Evolutionary conservation across 2,329 filamentous ascomycete species (phyloP), one percentile per base, ranked within the genome.

Genomic region (Hypoxylon sp.): DNA sequence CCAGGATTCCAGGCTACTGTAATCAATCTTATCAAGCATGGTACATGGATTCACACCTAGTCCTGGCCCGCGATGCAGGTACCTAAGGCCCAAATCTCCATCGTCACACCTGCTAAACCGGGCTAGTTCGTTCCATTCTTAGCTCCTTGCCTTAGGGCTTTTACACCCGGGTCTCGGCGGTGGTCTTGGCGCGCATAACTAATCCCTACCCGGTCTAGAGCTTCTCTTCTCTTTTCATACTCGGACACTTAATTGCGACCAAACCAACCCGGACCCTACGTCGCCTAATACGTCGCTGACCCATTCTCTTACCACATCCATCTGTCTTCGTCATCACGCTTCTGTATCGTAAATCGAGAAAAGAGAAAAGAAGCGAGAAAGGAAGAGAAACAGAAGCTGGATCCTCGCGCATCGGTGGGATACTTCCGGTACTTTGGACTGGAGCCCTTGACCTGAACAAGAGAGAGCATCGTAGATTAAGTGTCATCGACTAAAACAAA

Each of bases 101-200:
- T 41, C 27, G 29, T 48, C 38, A 46, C 43, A 52, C 55, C 55
- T 58, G 46, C 55, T 41, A 43, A 31, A 1, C 50, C 17, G 9
- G 26, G 55, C 47, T 58, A 58, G 51, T 49, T 12, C 2, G 5
- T 47, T 42, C 51, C 42, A 45, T 51, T 55, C 43, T 42, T 55
- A 58, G 55, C 51, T 52, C 40, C 51, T 51, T 58, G 44, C 55
- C 51, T 58, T 55, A 55, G 55, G 55, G 43, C 41, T 52, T 47
- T 58, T 31, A n/a, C 43, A 50, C 34, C 47, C 31, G 25, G 41
- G 27, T 27, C 47, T 55, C 45, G 51, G 51, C 51, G 19, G 21
- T n/a, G 12, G 32, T 12, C 55, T 55, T 55, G 51, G 51, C 51
- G 12, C 20, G 55, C 55, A 58, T 51, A 37, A 30, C 15, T 34